phyloP scores from a whole-genome alignment of 1,284 basidiomycete genomes.

The Trichosporon ovoides region DNA sequence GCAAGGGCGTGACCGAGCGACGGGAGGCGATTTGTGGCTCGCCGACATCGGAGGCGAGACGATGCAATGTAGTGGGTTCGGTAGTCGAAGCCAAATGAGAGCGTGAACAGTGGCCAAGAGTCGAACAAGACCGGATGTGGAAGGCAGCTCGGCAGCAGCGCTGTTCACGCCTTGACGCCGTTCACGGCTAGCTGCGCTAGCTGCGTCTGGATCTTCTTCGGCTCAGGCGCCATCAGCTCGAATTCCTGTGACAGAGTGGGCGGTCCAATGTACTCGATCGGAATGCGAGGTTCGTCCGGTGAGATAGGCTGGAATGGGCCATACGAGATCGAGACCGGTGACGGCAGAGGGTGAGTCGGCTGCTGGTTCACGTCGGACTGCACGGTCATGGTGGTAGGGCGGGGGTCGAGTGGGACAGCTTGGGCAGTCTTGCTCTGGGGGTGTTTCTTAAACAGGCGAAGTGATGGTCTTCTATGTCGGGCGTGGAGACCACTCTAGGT shows the following conservation, averaged over 20 bases:
- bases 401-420: background rate
- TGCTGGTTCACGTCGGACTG: background rate
- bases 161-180: background rate
- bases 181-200: background rate
- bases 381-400: background rate
- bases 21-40: too few relatives aligned
- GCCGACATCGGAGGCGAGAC: too few relatives aligned
- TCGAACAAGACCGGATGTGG: too few relatives aligned
- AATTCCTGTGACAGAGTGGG: background rate
- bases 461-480: too few relatives aligned
- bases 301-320: constrained; percentile 3
- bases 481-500: too few relatives aligned
- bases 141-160: too few relatives aligned
- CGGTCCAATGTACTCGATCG: constrained; percentile 3
- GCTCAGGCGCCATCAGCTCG: background rate
- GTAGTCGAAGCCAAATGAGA: too few relatives aligned
- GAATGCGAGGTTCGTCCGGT: background rate
- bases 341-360: background rate
- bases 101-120: too few relatives aligned
- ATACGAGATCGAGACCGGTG: constrained; percentile 2
- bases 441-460: too few relatives aligned
- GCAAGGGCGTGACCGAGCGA: too few relatives aligned
- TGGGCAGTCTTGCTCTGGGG: too few relatives aligned
- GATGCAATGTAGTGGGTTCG: too few relatives aligned
- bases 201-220: background rate